Percentiles rank a stretch among this genome's conserved stretches.
Conservation (phyloP, 2,329 filamentous ascomycete species). For the Madurella mycetomatis region DNA sequence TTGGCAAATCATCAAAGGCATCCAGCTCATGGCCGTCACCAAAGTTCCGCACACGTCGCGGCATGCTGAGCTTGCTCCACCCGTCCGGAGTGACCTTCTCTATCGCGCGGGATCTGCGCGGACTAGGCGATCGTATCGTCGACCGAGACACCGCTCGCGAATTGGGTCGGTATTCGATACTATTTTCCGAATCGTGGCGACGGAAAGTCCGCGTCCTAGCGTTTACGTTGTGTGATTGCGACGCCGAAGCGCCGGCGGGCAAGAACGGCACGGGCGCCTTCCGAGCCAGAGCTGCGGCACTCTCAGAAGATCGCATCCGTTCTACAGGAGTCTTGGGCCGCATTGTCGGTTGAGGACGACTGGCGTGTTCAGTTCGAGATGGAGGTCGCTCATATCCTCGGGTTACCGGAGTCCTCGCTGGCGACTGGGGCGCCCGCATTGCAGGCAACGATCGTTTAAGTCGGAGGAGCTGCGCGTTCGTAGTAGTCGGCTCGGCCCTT, state of each 20-base stretch:
- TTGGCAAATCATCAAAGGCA: constrained; percentile 90
- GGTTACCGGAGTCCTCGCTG: constrained; percentile 42
- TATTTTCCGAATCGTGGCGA: constrained; percentile 76
- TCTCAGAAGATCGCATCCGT: constrained; percentile 49
- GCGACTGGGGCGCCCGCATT: constrained; percentile 49
- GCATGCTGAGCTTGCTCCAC: constrained; percentile 68
- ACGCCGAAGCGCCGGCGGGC: constrained; percentile 62
- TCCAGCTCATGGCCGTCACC: constrained; percentile 92
- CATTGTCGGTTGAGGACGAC: constrained; percentile 47
- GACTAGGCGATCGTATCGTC: constrained; percentile 57
- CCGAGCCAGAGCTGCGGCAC: constrained; percentile 47
- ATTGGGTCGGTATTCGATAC: constrained; percentile 52
- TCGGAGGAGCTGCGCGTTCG: constrained; percentile 59
- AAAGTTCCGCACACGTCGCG: constrained; percentile 67
- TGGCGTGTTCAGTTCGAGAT: constrained; percentile 49
- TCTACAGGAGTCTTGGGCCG: constrained; percentile 71
- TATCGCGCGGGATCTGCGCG: constrained; percentile 42
- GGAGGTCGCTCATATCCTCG: constrained; percentile 53
- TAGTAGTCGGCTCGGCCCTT: constrained; percentile 59
- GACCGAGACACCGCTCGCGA: constrained; percentile 57
- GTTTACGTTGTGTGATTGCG: constrained; percentile 68
- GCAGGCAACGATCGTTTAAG: constrained; percentile 62
- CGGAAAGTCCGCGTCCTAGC: constrained; percentile 71
- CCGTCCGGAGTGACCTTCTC: constrained; percentile 43
- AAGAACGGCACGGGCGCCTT: constrained; percentile 70